Evolutionary conservation across 2,329 filamentous ascomycete species (phyloP).

Genomic region (Aspergillus floridensis): DNA sequence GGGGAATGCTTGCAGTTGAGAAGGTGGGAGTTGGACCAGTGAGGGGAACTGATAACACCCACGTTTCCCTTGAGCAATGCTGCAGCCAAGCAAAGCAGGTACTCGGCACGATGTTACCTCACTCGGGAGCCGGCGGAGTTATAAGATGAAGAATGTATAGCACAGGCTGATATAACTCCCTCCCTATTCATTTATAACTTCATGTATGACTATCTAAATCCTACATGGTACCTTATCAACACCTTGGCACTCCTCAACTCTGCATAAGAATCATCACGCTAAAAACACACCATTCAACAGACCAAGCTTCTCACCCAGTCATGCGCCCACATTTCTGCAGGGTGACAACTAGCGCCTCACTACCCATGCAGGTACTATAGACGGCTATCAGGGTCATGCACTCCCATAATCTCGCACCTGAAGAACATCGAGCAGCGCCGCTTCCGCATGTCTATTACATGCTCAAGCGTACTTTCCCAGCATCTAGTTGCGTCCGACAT

Average conservation of each 20-base stretch:
- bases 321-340: background rate
- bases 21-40: background rate
- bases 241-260: background rate
- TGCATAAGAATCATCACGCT: background rate
- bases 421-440: background rate
- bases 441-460: background rate
- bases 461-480: background rate
- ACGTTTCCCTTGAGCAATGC: background rate
- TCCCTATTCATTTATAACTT: background rate
- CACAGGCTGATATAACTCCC: background rate
- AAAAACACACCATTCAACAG: background rate
- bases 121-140: background rate
- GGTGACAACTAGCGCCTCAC: background rate
- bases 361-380: background rate
- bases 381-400: background rate
- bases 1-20: background rate
- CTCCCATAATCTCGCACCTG: background rate
- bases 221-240: background rate
- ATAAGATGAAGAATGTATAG: background rate
- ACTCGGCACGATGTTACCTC: constrained; percentile 1
- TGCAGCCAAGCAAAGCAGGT: background rate
- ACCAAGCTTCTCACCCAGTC: background rate
- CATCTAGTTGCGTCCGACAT: constrained; percentile 8
- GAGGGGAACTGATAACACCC: background rate
- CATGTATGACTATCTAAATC: background rate